phyloP scores from a whole-genome alignment of 176 grass and related monocot species.

The Eragrostis nindensis region DNA sequence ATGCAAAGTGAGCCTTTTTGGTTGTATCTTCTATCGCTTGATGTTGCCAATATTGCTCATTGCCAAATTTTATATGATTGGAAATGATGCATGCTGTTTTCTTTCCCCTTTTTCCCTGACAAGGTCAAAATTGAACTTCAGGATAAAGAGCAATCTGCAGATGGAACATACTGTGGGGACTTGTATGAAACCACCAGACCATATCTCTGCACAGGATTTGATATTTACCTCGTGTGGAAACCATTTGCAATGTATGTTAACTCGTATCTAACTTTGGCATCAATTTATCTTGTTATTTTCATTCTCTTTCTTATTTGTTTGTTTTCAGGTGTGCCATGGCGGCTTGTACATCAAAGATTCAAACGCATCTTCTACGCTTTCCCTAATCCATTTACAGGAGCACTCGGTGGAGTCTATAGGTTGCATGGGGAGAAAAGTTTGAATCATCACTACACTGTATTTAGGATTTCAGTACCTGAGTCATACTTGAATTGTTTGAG shows the following conservation, averaged over 20 bases:
- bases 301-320: constrained; percentile 16
- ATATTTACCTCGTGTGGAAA: constrained; percentile 93
- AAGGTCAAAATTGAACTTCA: constrained; percentile 14
- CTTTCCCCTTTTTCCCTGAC: constrained; percentile 7
- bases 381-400: constrained; percentile 67
- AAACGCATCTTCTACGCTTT: constrained; percentile 83
- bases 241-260: constrained; percentile 83
- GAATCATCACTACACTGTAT: constrained; percentile 96
- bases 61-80: neutral
- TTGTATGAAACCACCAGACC: constrained; percentile 57
- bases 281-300: neutral
- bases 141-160: too few relatives aligned
- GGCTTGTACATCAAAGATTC: constrained; percentile 94
- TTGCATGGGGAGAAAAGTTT: constrained; percentile 91
- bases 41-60: neutral
- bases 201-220: constrained; percentile 93
- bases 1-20: constrained; percentile 54
- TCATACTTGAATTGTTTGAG: constrained; percentile 31
- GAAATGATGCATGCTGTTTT: neutral
- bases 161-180: constrained; percentile 33
- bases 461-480: constrained; percentile 62
- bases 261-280: neutral
- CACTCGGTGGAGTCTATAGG: constrained; percentile 65
- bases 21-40: neutral
- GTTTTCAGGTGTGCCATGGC: constrained; percentile 94